Evolutionary conservation across 2,329 filamentous ascomycete species (phyloP), one percentile per base, ranked within the genome.

Genomic region (Epichloe coenophiala): DNA sequence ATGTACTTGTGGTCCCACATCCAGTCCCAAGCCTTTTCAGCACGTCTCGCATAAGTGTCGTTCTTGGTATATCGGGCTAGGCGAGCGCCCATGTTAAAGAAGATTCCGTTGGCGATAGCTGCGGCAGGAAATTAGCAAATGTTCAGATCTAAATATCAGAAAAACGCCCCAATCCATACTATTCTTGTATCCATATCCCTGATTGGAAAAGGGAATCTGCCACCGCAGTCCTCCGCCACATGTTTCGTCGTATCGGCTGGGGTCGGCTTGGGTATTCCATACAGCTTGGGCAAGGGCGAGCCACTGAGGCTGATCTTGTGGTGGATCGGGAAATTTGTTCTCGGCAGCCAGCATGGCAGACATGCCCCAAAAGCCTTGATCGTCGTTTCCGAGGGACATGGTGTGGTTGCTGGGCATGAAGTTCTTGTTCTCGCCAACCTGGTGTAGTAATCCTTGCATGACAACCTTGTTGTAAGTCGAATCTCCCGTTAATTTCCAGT

Each of bases 101-200:
- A 80, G 56, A 75, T 76, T 43, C 75, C 79, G 56, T 81, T 83
- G 8, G 80, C 76, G 54, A 82, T 77, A 39, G 75, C 75, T 75
- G 39, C 2, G 12, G 23, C 7, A 5, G 12, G 15, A 2, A 31
- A 17, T 49, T 19, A 49, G 40, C 43, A 17, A 23, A 40, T 8
- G 9, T 3, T n/a, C 5, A 23, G 3, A n/a, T 35, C n/a, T 15
- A 2, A 8, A 17, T 2, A 17, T 17, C 17, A 13, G 2, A 13
- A 6, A 6, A 21, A 5, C 31, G 3, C 33, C 2, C 23, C 11
- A 31, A 31, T n/a, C 63, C 67, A 35, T 63, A 74, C 71, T 75
- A 60, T 83, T 83, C 65, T 83, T 93, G 72, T 90, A 89, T 60
- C 82, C 76, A 64, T 86, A 93, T 23, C 87, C 87, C 33, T 72